These are phyloP conservation scores for Fusarium goolgardi DNA, from an alignment of 2,329 filamentous ascomycete species.

Conservation along the genomic window DNA sequence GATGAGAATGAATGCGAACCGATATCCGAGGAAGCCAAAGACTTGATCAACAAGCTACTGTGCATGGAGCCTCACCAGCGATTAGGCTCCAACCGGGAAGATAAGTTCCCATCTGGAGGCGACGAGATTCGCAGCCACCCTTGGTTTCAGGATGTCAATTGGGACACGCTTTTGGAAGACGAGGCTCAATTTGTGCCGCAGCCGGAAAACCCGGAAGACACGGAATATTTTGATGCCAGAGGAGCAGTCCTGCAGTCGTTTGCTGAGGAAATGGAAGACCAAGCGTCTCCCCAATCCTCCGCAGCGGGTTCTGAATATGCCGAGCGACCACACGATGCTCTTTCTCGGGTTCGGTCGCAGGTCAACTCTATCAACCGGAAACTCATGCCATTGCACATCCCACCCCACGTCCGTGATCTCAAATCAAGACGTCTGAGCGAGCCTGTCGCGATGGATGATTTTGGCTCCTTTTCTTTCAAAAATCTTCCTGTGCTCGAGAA, in stretches of 20 bases:
- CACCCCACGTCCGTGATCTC: constrained; percentile 92
- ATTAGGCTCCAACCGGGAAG: constrained; percentile 85
- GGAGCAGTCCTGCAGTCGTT: constrained; percentile 94
- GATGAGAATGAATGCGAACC: constrained; percentile 78
- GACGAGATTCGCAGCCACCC: constrained; percentile 89
- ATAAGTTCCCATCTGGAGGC: constrained; percentile 84
- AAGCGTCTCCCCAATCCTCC: constrained; percentile 77
- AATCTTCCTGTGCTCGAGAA: constrained; percentile 96
- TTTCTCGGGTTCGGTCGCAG: constrained; percentile 89
- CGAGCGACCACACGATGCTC: constrained; percentile 92
- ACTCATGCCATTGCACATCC: constrained; percentile 95
- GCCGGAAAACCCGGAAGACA: constrained; percentile 94
- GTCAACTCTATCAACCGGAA: constrained; percentile 88
- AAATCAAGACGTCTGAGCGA: constrained; percentile 91
- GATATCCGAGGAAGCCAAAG: constrained; percentile 88
- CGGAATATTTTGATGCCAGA: constrained; percentile 94
- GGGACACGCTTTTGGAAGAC: constrained; percentile 92
- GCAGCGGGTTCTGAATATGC: constrained; percentile 80
- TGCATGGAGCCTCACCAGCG: constrained; percentile 85
- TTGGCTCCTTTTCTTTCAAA: constrained; percentile 96
- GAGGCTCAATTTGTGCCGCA: constrained; percentile 96
- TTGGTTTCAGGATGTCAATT: constrained; percentile 90
- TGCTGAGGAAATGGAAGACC: constrained; percentile 93
- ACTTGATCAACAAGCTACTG: constrained; percentile 92
- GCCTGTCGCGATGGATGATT: constrained; percentile 88